Percentiles rank a stretch among this genome's conserved stretches.
These are phyloP conservation scores for Fomes fomentarius DNA, from an alignment of 1,284 basidiomycete species.

Conservation along the genomic window DNA sequence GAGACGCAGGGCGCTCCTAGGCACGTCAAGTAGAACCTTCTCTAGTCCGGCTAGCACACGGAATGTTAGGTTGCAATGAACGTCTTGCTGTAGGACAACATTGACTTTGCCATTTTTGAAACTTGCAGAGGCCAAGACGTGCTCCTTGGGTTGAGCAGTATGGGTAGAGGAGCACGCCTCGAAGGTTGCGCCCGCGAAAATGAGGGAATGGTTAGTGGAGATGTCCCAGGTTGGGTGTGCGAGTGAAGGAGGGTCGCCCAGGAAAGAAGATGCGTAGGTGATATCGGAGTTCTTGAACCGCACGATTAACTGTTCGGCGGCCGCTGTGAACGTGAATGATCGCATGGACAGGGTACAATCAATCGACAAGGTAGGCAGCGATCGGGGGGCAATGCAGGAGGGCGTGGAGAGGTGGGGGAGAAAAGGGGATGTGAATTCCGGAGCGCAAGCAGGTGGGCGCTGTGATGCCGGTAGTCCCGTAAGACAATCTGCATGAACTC, in stretches of 20 bases:
- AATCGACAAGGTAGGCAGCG: constrained; percentile 16
- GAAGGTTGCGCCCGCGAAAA: constrained; percentile 53
- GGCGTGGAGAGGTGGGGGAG: neutral
- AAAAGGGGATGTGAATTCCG: neutral
- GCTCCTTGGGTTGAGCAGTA: constrained; percentile 45
- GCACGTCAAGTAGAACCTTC: constrained; percentile 59
- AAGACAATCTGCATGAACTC: constrained; percentile 62
- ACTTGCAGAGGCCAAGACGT: constrained; percentile 61
- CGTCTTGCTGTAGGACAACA: constrained; percentile 48
- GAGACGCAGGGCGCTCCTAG: constrained; percentile 77
- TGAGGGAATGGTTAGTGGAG: constrained; percentile 51
- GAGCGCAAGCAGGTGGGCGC: constrained; percentile 1
- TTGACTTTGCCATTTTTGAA: constrained; percentile 50
- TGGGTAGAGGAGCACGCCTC: constrained; percentile 57
- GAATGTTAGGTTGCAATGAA: constrained; percentile 38
- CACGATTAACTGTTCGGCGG: constrained; percentile 50
- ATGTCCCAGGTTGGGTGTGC: constrained; percentile 30
- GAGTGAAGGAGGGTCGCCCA: constrained; percentile 38
- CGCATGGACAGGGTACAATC: constrained; percentile 29
- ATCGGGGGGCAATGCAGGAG: neutral
- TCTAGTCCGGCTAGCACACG: constrained; percentile 49
- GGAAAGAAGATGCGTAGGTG: constrained; percentile 42
- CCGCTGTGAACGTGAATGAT: constrained; percentile 54
- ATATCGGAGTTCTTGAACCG: constrained; percentile 48
- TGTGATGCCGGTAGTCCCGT: constrained; percentile 44